These are phyloP conservation scores for Metroxylon sagu DNA, from an alignment of 176 grass and related monocot species.

Conservation along the genomic window DNA sequence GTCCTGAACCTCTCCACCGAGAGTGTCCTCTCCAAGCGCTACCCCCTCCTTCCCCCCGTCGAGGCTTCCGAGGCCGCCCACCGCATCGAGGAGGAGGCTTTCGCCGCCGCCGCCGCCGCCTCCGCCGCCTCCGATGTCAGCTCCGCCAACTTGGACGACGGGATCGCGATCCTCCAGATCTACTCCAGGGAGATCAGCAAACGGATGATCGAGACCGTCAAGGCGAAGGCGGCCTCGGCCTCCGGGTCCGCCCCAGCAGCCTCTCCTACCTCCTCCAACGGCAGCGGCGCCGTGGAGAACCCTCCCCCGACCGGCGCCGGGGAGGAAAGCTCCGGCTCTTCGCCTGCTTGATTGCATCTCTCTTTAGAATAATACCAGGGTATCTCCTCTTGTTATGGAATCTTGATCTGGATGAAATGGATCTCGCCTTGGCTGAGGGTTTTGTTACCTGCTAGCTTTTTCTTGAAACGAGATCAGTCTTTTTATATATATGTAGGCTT, in stretches of 20 bases:
- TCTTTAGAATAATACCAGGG: too few species aligned
- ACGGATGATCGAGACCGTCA: slow-evolving; percentile 4
- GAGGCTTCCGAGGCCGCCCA: slow-evolving; percentile 49
- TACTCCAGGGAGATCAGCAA: slow-evolving; percentile 1
- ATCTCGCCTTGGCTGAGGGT: too few species aligned
- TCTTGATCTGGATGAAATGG: too few species aligned
- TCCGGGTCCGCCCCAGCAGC: not conserved
- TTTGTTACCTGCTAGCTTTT: too few species aligned
- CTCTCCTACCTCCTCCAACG: not conserved
- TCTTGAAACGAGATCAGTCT: too few species aligned
- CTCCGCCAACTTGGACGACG: not conserved
- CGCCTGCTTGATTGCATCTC: too few species aligned
- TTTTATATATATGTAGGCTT: too few species aligned
- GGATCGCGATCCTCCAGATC: slow-evolving; percentile 4
- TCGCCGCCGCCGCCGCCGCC: slow-evolving; percentile 25
- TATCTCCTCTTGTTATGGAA: too few species aligned
- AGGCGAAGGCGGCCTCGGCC: not conserved
- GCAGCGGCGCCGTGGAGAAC: not conserved
- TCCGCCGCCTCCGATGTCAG: not conserved
- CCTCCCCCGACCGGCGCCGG: not conserved
- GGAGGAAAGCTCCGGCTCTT: too few species aligned
- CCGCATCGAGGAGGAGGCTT: slow-evolving; percentile 72
- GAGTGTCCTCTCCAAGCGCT: slow-evolving; percentile 66
- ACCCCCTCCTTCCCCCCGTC: slow-evolving; percentile 43
- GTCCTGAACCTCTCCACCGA: slow-evolving; percentile 57